Base-by-base conservation (phyloP, 163 green algal species). In the Volvox carteri region DNA sequence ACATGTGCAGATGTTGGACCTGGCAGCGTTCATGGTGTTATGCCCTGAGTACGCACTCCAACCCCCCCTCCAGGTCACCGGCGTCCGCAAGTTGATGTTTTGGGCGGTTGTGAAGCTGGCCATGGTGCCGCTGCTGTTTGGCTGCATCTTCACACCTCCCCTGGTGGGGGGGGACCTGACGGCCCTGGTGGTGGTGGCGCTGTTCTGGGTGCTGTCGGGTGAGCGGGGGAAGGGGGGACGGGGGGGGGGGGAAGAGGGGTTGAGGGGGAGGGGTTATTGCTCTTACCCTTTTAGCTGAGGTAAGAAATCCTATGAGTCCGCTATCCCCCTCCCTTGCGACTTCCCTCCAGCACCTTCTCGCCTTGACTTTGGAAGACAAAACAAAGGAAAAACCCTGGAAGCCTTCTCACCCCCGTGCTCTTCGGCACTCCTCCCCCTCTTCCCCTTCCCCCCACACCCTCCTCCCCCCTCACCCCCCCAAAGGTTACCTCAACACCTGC, bases 401-500 rank as follows among this genome's bases (percentile, higher is more conserved):
- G 14, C 48, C 48, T 23, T 14, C 48, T 14, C 48, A 58, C 48
- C 48, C 14, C 48, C 14, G 48, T 58, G 12, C 48, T 14, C 48
- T 14, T 58, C 48, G 12, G 48, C 48, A 11, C 48, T 58, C 48
- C 48, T 14, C 48, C 14, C 12, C 14, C 48, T 14, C 48, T 14
- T 58, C 48, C n/a, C n/a, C n/a, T n/a, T n/a, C n/a, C 50, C 37
- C 39, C 14, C 70, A 21, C 70, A 23, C 23, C 70, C 42, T 14
- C 42, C 73, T 44, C 7, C 73, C 73, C 73, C 65, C 12, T 28
- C 56, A 16, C 46, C 48, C 76, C 46, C 35, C 76, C 35, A 11
- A 14, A 86, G 81, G 96, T 12, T 96, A 96, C 80, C 60, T 97
- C 33, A 98, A 98, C 90, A 97, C 96, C 0, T 94, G 90, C 67